A percentile compares a stretch with the other conserved stretches of the same genome.
These are phyloP conservation scores for Wickerhamomyces tratensis DNA, from an alignment of 805 yeast genomes.

Conservation along the genomic window DNA sequence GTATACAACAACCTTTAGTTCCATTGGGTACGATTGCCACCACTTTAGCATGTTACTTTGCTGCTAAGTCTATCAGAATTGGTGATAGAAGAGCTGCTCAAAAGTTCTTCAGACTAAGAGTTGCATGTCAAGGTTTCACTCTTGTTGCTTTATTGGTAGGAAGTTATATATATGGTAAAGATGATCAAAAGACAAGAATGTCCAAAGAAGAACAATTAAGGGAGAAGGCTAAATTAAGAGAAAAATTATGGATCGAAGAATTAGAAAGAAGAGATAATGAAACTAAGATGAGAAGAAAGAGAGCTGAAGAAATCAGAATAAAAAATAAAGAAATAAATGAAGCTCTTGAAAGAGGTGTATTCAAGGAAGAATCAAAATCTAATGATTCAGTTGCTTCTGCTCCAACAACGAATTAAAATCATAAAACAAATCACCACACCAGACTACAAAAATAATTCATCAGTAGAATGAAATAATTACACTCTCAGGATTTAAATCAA, in stretches of 20 bases:
- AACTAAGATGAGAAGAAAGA: conserved; percentile 53
- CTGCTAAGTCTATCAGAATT: conserved; percentile 62
- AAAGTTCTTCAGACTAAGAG: conserved; percentile 83
- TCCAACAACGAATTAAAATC: neutral
- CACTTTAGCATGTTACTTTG: conserved; percentile 68
- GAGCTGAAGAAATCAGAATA: conserved; percentile 53
- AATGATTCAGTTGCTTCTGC: neutral
- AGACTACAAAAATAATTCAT: too few relatives aligned
- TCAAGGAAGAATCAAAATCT: neutral
- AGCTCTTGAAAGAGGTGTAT: neutral
- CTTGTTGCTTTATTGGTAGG: conserved; percentile 77
- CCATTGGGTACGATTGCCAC: conserved; percentile 78
- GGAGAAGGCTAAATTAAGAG: conserved; percentile 80
- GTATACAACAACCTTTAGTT: conserved; percentile 82
- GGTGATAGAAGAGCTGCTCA: conserved; percentile 76
- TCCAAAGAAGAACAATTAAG: conserved; percentile 55
- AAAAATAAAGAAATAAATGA: conserved; percentile 29
- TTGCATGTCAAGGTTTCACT: conserved; percentile 78
- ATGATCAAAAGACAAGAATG: conserved; percentile 32
- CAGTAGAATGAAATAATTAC: too few relatives aligned
- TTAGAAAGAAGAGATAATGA: conserved; percentile 79
- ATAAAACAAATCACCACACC: too few relatives aligned
- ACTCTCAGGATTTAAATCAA: too few relatives aligned
- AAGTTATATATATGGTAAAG: conserved; percentile 55
- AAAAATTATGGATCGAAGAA: conserved; percentile 80